phyloP scores from a whole-genome alignment of 495 filamentous ascomycete species.

The Achaetomiella virescens region DNA sequence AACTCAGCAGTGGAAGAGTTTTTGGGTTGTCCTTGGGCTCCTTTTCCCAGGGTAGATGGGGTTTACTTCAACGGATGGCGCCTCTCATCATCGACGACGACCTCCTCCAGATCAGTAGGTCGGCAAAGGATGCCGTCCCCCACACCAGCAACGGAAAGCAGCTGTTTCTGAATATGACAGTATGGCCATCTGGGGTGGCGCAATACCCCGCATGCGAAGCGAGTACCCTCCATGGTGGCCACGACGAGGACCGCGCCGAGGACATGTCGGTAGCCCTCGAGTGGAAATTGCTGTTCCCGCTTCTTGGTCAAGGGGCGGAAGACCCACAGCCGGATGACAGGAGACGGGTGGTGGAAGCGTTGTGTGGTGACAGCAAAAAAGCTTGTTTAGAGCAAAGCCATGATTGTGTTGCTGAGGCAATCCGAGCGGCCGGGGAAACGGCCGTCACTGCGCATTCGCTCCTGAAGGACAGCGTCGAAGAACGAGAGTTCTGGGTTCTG shows the following conservation, averaged over 20 bases:
- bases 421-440: conserved; percentile 13
- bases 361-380: background rate
- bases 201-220: too few relatives aligned
- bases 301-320: background rate
- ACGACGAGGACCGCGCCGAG: background rate
- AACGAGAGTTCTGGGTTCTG: conserved; percentile 24
- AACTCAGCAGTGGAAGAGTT: background rate
- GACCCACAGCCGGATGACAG: conserved; percentile 4
- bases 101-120: background rate
- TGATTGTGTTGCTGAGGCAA: conserved; percentile 16
- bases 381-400: conserved; percentile 9
- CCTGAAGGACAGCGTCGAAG: background rate
- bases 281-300: conserved; percentile 15
- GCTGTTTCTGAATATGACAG: too few relatives aligned
- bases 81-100: conserved; percentile 8
- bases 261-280: conserved; percentile 13
- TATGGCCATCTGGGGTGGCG: too few relatives aligned
- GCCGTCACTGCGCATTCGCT: conserved; percentile 19
- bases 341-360: background rate
- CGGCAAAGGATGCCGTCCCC: too few relatives aligned
- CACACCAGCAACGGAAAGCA: too few relatives aligned
- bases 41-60: background rate
- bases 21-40: background rate
- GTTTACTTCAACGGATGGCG: background rate
- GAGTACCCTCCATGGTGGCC: too few relatives aligned